Percentiles rank a stretch among this genome's conserved stretches.
Conservation (phyloP, 495 filamentous ascomycete genomes). For the Aspergillus panamensis region DNA sequence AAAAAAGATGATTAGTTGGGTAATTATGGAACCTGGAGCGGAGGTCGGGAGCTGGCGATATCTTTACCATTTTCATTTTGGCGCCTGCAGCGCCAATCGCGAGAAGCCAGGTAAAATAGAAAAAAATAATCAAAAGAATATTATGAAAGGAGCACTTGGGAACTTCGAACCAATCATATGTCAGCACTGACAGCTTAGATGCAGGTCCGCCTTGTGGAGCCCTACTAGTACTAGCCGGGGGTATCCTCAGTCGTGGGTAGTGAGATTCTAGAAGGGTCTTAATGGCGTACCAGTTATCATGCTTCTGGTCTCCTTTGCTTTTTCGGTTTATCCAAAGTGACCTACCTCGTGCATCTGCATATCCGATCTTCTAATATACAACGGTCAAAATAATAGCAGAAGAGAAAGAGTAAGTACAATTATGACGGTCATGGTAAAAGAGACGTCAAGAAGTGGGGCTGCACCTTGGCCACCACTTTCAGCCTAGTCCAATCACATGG, state of each 20-base stretch:
- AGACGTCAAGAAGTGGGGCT: not conserved
- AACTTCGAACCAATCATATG: not conserved
- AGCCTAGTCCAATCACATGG: constrained; percentile 9
- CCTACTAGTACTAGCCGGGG: not conserved
- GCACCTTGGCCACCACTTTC: not conserved
- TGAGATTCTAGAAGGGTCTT: not conserved
- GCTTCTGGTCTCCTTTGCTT: not conserved
- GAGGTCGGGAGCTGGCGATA: not conserved
- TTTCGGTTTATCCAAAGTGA: not conserved
- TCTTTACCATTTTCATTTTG: constrained; percentile 5
- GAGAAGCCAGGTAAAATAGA: constrained; percentile 6
- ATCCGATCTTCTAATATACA: not conserved
- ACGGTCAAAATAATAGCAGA: not conserved
- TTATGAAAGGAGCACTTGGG: not conserved
- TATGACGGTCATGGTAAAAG: not conserved
- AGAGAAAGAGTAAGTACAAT: too few relatives aligned
- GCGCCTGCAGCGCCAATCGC: constrained; percentile 6
- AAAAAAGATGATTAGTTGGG: not conserved
- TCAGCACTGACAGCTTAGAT: not conserved
- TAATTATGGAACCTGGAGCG: not conserved
- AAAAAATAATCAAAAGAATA: not conserved
- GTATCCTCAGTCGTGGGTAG: not conserved
- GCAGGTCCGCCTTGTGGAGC: not conserved
- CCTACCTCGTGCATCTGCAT: not conserved
- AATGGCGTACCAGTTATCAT: not conserved